phyloP scores from a whole-genome alignment of 1,284 basidiomycete genomes.

The Ceraceosorus guamensis region DNA sequence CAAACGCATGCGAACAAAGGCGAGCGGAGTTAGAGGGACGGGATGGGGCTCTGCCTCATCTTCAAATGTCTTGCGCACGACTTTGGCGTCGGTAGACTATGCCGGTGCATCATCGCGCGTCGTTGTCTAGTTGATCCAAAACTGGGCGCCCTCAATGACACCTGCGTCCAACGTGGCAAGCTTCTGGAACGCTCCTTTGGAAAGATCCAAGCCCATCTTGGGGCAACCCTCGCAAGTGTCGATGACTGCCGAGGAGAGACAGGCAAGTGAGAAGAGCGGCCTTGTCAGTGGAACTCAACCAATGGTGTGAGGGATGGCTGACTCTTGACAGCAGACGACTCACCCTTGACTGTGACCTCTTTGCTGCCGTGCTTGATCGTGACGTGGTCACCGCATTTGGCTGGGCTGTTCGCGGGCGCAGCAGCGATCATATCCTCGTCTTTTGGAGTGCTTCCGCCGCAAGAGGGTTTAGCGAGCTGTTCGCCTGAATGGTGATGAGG shows the following conservation, averaged over 20 bases:
- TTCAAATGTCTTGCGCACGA: too few relatives aligned
- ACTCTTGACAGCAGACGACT: too few relatives aligned
- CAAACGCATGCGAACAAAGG: too few relatives aligned
- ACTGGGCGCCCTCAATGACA: conserved; percentile 18
- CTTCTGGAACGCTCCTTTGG: conserved; percentile 30
- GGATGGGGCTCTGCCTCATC: too few relatives aligned
- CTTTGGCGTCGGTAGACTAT: too few relatives aligned
- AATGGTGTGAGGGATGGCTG: too few relatives aligned
- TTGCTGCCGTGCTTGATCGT: conserved; percentile 6
- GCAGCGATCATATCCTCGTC: conserved; percentile 34
- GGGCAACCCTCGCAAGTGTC: conserved; percentile 7
- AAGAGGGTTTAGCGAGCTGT: conserved; percentile 38
- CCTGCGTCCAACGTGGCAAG: conserved; percentile 32
- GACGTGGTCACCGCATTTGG: conserved; percentile 33
- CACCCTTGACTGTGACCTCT: conserved; percentile 6
- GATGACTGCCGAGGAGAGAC: conserved; percentile 1
- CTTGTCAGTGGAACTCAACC: too few relatives aligned
- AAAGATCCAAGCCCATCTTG: conserved; percentile 25
- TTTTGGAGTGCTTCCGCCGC: conserved; percentile 33
- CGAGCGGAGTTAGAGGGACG: too few relatives aligned
- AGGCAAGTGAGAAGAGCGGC: too few relatives aligned
- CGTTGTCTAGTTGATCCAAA: neutral
- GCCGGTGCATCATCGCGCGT: too few relatives aligned
- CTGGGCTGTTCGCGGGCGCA: conserved; percentile 25
- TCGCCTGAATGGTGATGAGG: conserved; percentile 2